These are phyloP conservation scores for Cladophialophora yegresii DNA, from an alignment of 2,329 filamentous ascomycete genomes.

Conservation along the genomic window DNA sequence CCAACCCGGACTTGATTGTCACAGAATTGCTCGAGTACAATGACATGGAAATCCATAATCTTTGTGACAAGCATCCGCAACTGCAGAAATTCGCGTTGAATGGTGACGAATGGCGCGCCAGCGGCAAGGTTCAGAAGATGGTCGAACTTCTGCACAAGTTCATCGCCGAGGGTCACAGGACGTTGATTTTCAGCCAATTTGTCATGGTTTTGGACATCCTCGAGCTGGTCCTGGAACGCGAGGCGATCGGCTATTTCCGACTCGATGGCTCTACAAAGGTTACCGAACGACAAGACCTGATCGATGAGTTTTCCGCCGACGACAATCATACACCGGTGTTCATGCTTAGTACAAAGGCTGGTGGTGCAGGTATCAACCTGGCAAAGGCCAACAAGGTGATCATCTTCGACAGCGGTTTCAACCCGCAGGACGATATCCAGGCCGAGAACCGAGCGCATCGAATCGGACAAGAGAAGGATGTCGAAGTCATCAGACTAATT, in stretches of 20 bases:
- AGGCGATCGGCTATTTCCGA: slow-evolving; percentile 75
- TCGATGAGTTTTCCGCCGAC: slow-evolving; percentile 75
- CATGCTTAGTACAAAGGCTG: slow-evolving; percentile 87
- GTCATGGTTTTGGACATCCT: slow-evolving; percentile 89
- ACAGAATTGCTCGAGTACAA: slow-evolving; percentile 58
- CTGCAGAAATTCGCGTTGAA: slow-evolving; percentile 60
- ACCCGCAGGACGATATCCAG: slow-evolving; percentile 97
- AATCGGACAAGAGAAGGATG: slow-evolving; percentile 84
- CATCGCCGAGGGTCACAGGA: slow-evolving; percentile 77
- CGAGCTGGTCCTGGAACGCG: slow-evolving; percentile 73
- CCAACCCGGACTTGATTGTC: slow-evolving; percentile 55
- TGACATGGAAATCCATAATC: slow-evolving; percentile 63
- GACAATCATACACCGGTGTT: slow-evolving; percentile 82
- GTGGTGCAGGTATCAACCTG: slow-evolving; percentile 95
- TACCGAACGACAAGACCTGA: slow-evolving; percentile 77
- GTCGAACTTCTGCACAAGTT: slow-evolving; percentile 72
- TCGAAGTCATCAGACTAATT: slow-evolving; percentile 86
- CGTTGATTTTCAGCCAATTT: slow-evolving; percentile 91
- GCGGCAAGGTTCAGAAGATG: slow-evolving; percentile 84
- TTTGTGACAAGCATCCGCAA: slow-evolving; percentile 57
- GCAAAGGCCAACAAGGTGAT: slow-evolving; percentile 96
- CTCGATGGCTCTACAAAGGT: slow-evolving; percentile 84
- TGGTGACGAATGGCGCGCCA: slow-evolving; percentile 66
- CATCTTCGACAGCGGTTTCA: slow-evolving; percentile 96
- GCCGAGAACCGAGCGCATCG: slow-evolving; percentile 96